Percentiles rank a stretch among this genome's conserved stretches.
These are phyloP conservation scores for Macrophomina tecta DNA, from an alignment of 2,329 filamentous ascomycete species.

Conservation along the genomic window DNA sequence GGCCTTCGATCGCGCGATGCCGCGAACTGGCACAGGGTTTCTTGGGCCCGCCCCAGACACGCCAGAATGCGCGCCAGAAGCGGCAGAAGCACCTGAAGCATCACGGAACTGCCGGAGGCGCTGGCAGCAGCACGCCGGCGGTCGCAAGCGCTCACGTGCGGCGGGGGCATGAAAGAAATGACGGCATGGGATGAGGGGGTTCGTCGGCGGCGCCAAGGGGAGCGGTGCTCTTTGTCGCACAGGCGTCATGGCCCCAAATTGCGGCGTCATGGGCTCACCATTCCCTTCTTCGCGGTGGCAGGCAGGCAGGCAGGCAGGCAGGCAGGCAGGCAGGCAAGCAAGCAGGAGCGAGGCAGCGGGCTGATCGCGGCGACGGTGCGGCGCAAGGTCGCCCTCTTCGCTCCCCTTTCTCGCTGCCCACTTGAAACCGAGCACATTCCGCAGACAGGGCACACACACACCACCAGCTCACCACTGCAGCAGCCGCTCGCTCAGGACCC, in stretches of 20 bases:
- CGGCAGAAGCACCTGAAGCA: slow-evolving; percentile 7
- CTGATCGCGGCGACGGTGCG: background rate
- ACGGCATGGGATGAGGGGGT: background rate
- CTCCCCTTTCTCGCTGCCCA: background rate
- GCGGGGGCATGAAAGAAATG: background rate
- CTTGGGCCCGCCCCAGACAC: background rate
- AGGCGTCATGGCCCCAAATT: slow-evolving; percentile 2
- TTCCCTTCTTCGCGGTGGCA: background rate
- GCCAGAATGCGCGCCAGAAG: slow-evolving; percentile 7
- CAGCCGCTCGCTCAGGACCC: slow-evolving; percentile 1
- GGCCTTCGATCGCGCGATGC: slow-evolving; percentile 8
- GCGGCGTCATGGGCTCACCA: slow-evolving; percentile 5
- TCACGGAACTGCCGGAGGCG: slow-evolving; percentile 11
- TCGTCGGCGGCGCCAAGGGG: slow-evolving; percentile 14
- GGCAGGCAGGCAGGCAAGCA: background rate
- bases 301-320: background rate
- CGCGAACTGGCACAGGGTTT: background rate
- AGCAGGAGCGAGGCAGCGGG: background rate
- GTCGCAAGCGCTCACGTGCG: slow-evolving; percentile 14
- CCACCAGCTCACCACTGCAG: slow-evolving; percentile 20
- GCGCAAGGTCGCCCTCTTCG: background rate
- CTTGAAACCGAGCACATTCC: slow-evolving; percentile 16
- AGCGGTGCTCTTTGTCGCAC: slow-evolving; percentile 1
- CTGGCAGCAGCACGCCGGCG: background rate
- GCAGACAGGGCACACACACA: slow-evolving; percentile 16